Evolutionary conservation across 257 asterid species (phyloP), one percentile per base, ranked within the genome.

Genomic region (Catharanthus roseus): DNA sequence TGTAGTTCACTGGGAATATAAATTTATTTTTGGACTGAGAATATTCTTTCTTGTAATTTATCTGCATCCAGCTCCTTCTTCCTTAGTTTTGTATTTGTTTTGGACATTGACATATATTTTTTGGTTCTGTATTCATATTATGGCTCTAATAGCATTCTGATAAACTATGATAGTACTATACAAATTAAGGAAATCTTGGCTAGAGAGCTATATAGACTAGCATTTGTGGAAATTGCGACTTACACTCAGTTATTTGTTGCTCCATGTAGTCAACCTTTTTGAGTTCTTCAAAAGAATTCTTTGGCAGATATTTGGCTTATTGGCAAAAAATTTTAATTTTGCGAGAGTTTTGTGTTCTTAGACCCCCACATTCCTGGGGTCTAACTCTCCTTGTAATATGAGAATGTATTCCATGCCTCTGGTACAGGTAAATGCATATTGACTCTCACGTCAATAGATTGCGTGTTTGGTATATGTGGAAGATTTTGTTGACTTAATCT

Each of bases 401-500:
- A 71, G 45, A 58, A 60, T 4, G 21, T 21, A 24, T 26, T 68
- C 10, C 34, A 16, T 49, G 24, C 60, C 29, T 71, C 6, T 60
- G 49, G 60, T 10, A n/a, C n/a, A 34, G 39, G 1, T 71, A 28
- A n/a, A 19, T 50, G 31, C 6, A 61, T 61, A 21, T 72, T 49
- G 49, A 21, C 9, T 3, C 6, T 49, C 13, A 21, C 47, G n/a
- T 5, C 6, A 51, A 29, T 23, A 55, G 39, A 15, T 23, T 44
- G 34, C 63, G 21, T 18, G 10, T 23, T 54, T 24, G 49, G 34
- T 45, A 12, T 51, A 5, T n/a, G 12, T 1, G 41, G 9, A 50
- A 8, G n/a, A 53, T 19, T 26, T 47, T 58, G 36, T 60, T 61
- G 18, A 50, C 49, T 28, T 78, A 56, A 63, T 36, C 42, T 79